These are phyloP conservation scores for Diacronema lutheri DNA, from an alignment of 78 protist species.

Conservation along the genomic window DNA sequence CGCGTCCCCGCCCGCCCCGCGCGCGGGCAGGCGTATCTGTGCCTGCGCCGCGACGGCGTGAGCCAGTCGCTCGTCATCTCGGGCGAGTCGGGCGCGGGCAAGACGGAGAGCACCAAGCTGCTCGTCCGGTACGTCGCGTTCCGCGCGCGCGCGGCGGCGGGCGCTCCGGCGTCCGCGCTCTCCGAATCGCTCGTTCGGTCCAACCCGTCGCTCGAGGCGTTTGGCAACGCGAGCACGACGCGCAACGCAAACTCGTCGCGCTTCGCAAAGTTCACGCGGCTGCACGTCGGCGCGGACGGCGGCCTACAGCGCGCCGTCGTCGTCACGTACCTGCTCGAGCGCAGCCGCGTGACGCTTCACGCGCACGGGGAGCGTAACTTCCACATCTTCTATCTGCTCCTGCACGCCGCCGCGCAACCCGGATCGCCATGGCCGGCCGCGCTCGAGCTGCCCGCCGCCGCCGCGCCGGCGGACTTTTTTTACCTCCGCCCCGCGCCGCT, in stretches of 20 bases:
- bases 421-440: neutral
- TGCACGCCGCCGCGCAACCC: too few relatives aligned
- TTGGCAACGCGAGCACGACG: conserved; percentile 73
- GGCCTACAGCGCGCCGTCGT: neutral
- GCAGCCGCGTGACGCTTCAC: conserved; percentile 27
- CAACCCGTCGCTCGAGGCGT: conserved; percentile 86
- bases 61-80: neutral
- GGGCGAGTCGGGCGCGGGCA: conserved; percentile 73
- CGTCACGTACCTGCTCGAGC: conserved; percentile 32
- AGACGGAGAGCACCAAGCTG: conserved; percentile 64
- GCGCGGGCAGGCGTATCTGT: neutral
- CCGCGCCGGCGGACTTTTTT: neutral
- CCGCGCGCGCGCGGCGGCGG: too few relatives aligned
- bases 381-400: conserved; percentile 67
- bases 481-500: neutral
- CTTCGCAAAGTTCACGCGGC: conserved; percentile 30
- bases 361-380: conserved; percentile 67
- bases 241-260: conserved; percentile 83
- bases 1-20: too few relatives aligned
- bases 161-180: neutral
- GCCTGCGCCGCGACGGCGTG: too few relatives aligned
- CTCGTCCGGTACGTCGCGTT: neutral
- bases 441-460: neutral
- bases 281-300: neutral
- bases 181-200: conserved; percentile 37